These are phyloP conservation scores for Gaertneriomyces sp. DNA, from an alignment of 192 early-diverging fungal genomes.

Conservation along the genomic window DNA sequence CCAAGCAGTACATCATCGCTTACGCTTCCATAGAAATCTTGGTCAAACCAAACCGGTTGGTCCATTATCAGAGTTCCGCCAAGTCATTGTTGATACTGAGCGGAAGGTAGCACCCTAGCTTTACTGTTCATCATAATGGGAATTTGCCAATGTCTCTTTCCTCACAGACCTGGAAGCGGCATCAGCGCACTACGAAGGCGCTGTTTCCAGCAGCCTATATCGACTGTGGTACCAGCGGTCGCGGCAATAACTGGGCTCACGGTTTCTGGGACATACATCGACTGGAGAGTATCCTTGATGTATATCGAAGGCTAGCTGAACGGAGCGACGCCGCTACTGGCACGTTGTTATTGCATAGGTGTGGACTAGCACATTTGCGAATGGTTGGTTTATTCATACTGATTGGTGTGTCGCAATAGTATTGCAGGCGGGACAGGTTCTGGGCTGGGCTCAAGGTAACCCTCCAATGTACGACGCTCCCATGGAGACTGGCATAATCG, in stretches of 20 bases:
- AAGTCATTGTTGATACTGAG: slow-evolving; percentile 44
- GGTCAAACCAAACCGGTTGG: slow-evolving; percentile 3
- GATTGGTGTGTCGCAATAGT: slow-evolving; percentile 15
- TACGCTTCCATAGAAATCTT: neutral
- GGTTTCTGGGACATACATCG: slow-evolving; percentile 38
- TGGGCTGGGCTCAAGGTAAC: slow-evolving; percentile 39
- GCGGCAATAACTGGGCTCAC: slow-evolving; percentile 50
- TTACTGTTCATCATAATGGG: neutral
- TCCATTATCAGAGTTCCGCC: slow-evolving; percentile 12
- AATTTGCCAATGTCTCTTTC: neutral
- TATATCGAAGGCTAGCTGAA: slow-evolving; percentile 19
- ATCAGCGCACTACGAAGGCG: slow-evolving; percentile 1
- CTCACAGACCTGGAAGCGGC: slow-evolving; percentile 17
- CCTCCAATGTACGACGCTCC: neutral
- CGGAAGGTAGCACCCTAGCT: slow-evolving; percentile 26
- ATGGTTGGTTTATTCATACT: neutral
- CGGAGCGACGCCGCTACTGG: slow-evolving; percentile 5
- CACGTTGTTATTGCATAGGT: slow-evolving; percentile 36
- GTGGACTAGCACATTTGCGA: too few species aligned
- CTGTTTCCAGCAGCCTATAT: slow-evolving; percentile 10
- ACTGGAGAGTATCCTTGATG: slow-evolving; percentile 26
- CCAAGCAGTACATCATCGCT: neutral
- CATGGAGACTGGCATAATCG: neutral
- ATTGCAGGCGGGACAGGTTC: slow-evolving; percentile 47
- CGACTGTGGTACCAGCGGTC: slow-evolving; percentile 34